Conservation (phyloP, 768 basidiomycete genomes). For the Suillus placidus region DNA sequence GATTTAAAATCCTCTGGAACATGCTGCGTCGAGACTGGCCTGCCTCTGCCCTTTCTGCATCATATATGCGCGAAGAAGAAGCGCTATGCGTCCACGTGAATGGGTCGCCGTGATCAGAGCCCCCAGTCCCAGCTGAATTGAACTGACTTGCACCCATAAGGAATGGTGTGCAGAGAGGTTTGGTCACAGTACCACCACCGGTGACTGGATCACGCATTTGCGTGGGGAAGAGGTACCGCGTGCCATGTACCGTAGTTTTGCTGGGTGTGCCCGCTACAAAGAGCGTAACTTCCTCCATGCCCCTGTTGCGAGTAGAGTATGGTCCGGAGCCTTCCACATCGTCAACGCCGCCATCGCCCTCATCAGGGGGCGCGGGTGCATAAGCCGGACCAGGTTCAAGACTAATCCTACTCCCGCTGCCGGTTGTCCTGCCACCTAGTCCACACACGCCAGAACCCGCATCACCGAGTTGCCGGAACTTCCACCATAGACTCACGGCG, state of each 20-base stretch:
- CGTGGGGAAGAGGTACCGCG: conserved; percentile 24
- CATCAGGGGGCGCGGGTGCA: conserved; percentile 17
- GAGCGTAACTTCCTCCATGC: conserved; percentile 32
- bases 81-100: conserved; percentile 16
- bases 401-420: conserved; percentile 12
- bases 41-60: background rate
- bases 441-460: background rate
- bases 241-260: conserved; percentile 33
- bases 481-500: conserved; percentile 13
- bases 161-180: conserved; percentile 4
- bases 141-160: conserved; percentile 23
- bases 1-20: background rate
- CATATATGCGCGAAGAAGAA: background rate
- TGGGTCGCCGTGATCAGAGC: conserved; percentile 29
- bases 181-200: conserved; percentile 4
- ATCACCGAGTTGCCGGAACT: conserved; percentile 12
- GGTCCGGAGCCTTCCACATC: conserved; percentile 16
- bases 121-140: conserved; percentile 26
- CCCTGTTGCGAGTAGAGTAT: conserved; percentile 4
- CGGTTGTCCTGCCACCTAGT: background rate
- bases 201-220: conserved; percentile 17
- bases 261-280: conserved; percentile 30
- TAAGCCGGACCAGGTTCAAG: conserved; percentile 32
- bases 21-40: background rate
- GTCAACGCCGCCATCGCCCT: conserved; percentile 16